Evolutionary conservation across 2,329 filamentous ascomycete genomes (phyloP), one percentile per base, ranked within the genome.

Genomic region (Aspergillus novoparasiticus): DNA sequence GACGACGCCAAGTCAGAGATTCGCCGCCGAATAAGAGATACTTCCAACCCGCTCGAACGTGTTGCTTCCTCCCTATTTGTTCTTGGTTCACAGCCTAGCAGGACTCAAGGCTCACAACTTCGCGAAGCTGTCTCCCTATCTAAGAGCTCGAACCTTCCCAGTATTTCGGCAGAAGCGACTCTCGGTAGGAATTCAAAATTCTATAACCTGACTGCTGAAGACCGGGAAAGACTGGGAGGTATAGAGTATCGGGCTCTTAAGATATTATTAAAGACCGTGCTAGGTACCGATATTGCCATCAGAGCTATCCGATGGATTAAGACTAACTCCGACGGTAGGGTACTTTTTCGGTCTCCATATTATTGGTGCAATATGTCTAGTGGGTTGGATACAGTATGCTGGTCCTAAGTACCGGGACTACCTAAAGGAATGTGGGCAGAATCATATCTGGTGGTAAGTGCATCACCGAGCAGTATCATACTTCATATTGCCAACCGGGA

Each of bases 191-290:
- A 84, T 62, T 83, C 81, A 0, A 71, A 78, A 30, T 84, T 85
- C 36, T 64, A 77, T 34, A 80, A 83, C 57, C 50, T 85, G 56
- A 78, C 78, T 0, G 70, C 73, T 0, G 66, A 77, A 21, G 80
- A 82, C 51, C 72, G 79, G 6, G 80, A 84, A 61, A 73, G 76
- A n/a, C 73, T 86, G 0, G 83, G 84, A 1, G 84, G 84, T 0
- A 81, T 85, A 41, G 84, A 85, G 68, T 86, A 86, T 50, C 78
- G 82, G 0, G 82, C 79, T 36, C 70, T 86, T 36, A 83, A 82
- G 66, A 66, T 85, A 1, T 69, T 86, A 14, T 68, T 85, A 19
- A 83, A 83, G 65, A 81, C 85, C 61, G 76, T 80, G 0, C 65
- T 75, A 34, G 72, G 80, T 82, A 68, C 62, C 72, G 46, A 19